Conservation (phyloP, 371 early-diverging fungal species). For the Syncephalis plumigaleata region DNA sequence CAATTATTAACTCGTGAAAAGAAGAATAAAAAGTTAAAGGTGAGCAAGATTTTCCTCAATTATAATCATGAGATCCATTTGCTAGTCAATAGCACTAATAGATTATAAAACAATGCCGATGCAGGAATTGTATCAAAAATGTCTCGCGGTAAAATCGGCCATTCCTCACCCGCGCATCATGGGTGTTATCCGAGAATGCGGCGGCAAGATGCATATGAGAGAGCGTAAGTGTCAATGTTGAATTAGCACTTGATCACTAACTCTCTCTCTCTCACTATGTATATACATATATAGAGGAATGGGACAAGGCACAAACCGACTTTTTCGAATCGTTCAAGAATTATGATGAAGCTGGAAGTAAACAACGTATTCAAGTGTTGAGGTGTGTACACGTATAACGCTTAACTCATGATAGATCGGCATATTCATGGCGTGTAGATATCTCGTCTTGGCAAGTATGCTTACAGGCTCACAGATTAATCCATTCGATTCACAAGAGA, state of each 20-base stretch:
- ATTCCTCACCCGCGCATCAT: slow-evolving; percentile 92
- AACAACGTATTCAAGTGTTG: slow-evolving; percentile 78
- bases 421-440: slow-evolving; percentile 15
- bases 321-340: slow-evolving; percentile 95
- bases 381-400: slow-evolving; percentile 30
- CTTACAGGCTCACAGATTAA: slow-evolving; percentile 84
- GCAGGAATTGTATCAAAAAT: slow-evolving; percentile 68
- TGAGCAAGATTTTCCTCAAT: no score
- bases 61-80: no score
- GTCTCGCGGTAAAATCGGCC: slow-evolving; percentile 74
- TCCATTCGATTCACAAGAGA: slow-evolving; percentile 92
- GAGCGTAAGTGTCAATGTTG: slow-evolving; percentile 64
- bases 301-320: slow-evolving; percentile 82
- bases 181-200: slow-evolving; percentile 93
- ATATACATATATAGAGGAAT: slow-evolving; percentile 35
- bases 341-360: slow-evolving; percentile 92
- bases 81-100: no score
- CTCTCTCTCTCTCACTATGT: background rate
- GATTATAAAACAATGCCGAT: no score
- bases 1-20: slow-evolving; percentile 83
- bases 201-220: slow-evolving; percentile 94
- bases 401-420: background rate
- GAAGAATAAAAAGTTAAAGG: slow-evolving; percentile 75
- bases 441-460: slow-evolving; percentile 89
- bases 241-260: no score